Base-by-base conservation (phyloP, 129 eudicot species). In the Flaveria linearis region DNA sequence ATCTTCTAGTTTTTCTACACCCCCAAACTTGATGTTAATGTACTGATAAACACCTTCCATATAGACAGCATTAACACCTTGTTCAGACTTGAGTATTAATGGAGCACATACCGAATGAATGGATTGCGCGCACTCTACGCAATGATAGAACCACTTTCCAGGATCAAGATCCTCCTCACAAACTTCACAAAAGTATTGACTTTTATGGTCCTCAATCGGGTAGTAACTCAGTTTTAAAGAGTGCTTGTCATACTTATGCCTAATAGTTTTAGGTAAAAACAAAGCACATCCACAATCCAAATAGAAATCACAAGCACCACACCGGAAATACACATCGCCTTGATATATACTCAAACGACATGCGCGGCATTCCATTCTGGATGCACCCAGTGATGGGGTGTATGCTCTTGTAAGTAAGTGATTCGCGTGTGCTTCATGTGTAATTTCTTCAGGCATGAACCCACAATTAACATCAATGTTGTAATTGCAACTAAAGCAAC, bases 401-500 rank as follows among this genome's bases (percentile, higher is more conserved):
- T 6, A 1, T 47, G 9, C 41, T 47, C 42, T 46, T 47, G 41
- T 1, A 47, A 69, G 74, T 46, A 45, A 4, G 58, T 69, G 74
- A 22, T 46, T 2, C 14, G 58, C 22, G 20, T 69, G 74, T 5
- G 74, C 57, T 46, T 69, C 74, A 47, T 69, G 74, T 47, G 20
- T 49, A 3, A 25, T 69, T 43, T 47, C 10, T 23, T 46, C 2
- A 20, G 74, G 58, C 25, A 47, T 6, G 60, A 20, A 47, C 15
- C 7, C 60, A 69, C 74, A 69, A 5, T 46, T 46, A 14, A 69
- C 42, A 69, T 69, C 74, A 45, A 33, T 33, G 39, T 47, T 14
- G 20, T 68, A 69, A 1, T 13, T 1, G 9, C 73, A 69, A 9
- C 1, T 11, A 17, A 4, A 12, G 26, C 74, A 69, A 45, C 42